Evolutionary conservation across 2,329 filamentous ascomycete species (phyloP).

Genomic region (Sporothrix sp.): DNA sequence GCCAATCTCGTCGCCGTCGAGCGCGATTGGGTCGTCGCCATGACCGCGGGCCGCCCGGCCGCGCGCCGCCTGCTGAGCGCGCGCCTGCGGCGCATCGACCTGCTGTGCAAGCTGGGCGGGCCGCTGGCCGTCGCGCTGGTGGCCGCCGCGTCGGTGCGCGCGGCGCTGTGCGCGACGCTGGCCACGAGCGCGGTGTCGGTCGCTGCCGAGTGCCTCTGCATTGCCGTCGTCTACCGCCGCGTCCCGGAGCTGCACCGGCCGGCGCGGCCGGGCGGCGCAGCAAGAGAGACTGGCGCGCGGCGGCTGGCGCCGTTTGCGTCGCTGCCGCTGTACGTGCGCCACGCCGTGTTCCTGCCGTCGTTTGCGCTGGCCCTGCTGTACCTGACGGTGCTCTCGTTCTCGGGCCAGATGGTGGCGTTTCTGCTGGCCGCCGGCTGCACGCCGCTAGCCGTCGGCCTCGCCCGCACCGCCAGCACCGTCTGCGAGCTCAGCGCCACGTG

Average conservation of each 20-base stretch:
- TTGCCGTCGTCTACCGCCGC: constrained; percentile 29
- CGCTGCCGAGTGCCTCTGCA: constrained; percentile 35
- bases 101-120: constrained; percentile 47
- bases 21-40: constrained; percentile 56
- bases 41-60: constrained; percentile 32
- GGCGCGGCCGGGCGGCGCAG: background rate
- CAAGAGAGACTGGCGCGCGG: background rate
- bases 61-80: constrained; percentile 36
- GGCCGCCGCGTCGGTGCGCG: constrained; percentile 33
- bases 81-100: constrained; percentile 47
- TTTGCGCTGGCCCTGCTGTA: constrained; percentile 51
- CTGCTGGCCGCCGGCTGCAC: constrained; percentile 45
- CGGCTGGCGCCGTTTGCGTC: constrained; percentile 21
- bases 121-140: constrained; percentile 42
- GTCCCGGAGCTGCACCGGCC: constrained; percentile 16
- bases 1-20: constrained; percentile 65
- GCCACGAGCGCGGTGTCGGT: constrained; percentile 39
- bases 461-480: constrained; percentile 41
- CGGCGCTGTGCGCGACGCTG: constrained; percentile 38
- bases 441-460: constrained; percentile 40
- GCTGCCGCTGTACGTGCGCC: constrained; percentile 38
- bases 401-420: constrained; percentile 56
- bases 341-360: constrained; percentile 50
- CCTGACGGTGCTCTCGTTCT: constrained; percentile 49
- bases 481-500: constrained; percentile 54